These are phyloP conservation scores for Aspergillus sp. DNA, from an alignment of 2,329 filamentous ascomycete species.

Conservation along the genomic window DNA sequence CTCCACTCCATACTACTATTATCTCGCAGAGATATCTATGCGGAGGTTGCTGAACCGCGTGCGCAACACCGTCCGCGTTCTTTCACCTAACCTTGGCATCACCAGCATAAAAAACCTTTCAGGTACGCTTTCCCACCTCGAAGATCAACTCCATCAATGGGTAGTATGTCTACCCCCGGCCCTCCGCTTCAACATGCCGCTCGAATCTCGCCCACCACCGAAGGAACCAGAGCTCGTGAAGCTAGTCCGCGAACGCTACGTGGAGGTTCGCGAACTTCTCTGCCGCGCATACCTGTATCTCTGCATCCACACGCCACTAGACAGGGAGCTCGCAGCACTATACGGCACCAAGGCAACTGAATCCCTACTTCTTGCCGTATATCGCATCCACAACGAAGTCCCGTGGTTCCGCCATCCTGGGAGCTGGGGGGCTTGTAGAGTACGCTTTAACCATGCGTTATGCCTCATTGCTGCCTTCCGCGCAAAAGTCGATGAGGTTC, in stretches of 20 bases:
- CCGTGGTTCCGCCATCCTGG: conserved; percentile 27
- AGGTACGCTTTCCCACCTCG: conserved; percentile 20
- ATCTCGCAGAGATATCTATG: conserved; percentile 26
- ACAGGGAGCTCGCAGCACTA: conserved; percentile 14
- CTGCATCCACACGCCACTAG: conserved; percentile 22
- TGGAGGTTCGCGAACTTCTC: conserved; percentile 27
- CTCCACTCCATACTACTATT: conserved; percentile 25
- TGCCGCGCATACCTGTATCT: conserved; percentile 26
- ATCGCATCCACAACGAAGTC: conserved; percentile 27
- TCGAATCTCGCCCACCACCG: conserved; percentile 14
- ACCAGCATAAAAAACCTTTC: conserved; percentile 16
- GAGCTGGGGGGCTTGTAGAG: conserved; percentile 26
- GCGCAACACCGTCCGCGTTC: conserved; percentile 22
- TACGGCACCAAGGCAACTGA: conserved; percentile 25
- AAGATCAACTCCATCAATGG: conserved; percentile 26
- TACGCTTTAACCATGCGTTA: conserved; percentile 27
- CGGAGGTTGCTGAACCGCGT: conserved; percentile 34
- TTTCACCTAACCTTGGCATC: conserved; percentile 18
- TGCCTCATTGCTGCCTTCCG: conserved; percentile 25
- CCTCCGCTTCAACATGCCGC: conserved; percentile 25
- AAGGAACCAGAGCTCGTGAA: conserved; percentile 26
- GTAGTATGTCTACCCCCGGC: conserved; percentile 23
- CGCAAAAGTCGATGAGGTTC: conserved; percentile 18
- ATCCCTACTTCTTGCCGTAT: conserved; percentile 20
- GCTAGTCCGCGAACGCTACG: conserved; percentile 25